phyloP scores from a whole-genome alignment of 768 basidiomycete species.

The Lentinula sp. region DNA sequence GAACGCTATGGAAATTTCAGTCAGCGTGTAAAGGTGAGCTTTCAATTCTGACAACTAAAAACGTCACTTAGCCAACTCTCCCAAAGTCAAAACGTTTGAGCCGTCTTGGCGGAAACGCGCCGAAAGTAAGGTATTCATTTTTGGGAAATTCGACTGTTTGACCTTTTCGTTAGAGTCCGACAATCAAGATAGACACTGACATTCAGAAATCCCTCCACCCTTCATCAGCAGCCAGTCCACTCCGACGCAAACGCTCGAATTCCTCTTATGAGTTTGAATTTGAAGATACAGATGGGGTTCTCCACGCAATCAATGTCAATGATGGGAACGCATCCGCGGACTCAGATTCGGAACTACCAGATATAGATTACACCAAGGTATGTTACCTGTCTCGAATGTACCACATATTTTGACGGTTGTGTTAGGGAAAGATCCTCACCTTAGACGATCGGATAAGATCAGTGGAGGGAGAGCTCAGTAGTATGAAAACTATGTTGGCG shows the following conservation, averaged over 20 bases:
- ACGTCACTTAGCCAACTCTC: no score
- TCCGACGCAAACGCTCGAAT: background rate
- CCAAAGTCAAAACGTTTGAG: background rate
- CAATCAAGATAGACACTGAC: background rate
- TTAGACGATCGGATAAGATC: constrained; percentile 6
- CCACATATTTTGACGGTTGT: background rate
- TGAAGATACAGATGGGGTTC: constrained; percentile 1
- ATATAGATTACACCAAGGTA: constrained; percentile 5
- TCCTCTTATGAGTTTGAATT: constrained; percentile 6
- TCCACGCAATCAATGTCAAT: background rate
- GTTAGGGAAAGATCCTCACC: background rate
- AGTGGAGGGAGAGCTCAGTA: constrained; percentile 6
- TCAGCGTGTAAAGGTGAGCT: background rate
- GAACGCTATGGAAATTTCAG: constrained; percentile 1
- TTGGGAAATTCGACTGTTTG: no score
- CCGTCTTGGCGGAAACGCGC: background rate
- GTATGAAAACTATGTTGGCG: constrained; percentile 8
- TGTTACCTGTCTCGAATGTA: background rate
- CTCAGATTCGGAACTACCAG: constrained; percentile 3
- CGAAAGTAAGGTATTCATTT: background rate
- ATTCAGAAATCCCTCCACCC: background rate
- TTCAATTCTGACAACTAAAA: background rate
- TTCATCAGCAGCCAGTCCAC: background rate
- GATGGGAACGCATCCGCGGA: constrained; percentile 4
- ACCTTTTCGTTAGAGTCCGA: background rate